Base-by-base conservation (phyloP, 2,329 filamentous ascomycete genomes). In the Xylariaceae sp. region DNA sequence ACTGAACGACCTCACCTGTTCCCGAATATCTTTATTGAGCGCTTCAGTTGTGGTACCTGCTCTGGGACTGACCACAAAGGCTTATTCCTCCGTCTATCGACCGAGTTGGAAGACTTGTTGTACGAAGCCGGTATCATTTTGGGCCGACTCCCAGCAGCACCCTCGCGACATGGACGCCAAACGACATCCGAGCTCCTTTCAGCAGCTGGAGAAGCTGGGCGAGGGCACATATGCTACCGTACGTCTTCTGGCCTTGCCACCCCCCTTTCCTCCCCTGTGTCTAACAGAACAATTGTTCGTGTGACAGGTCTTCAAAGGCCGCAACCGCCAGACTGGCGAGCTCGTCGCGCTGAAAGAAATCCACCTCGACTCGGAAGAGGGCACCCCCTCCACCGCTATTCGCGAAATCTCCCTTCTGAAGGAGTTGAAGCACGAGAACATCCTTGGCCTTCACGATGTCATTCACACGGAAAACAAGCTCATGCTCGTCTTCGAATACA, bases 391-490 rank as follows among this genome's bases (percentile, higher is more conserved):
- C 36, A 98, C 92, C 0, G 92, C 92, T 32, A 98, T 98, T 62
- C 87, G 92, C 57, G 92, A 98, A 66, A 98, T 98, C 56, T 96
- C 89, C 1, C 75, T 98, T 41, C 97, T 98, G 92, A 98, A 98
- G 68, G 92, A 98, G 67, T 76, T 98, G 51, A 97, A 97, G 67
- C 92, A 98, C 66, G 89, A 96, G 63, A 97, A 96, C 61, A 97
- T 98, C 51, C 89, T 98, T 55, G 87, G 84, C 43, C 81, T 98
- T 4, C 88, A 97, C 74, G 92, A 98, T 73, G 92, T 98, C 40
- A 97, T 98, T 57, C 92, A 98, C 66, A 98, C 92, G 42, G 92
- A 98, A 71, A 98, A 97, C 69, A 98, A 98, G 65, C 80, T 98
- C 41, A 98, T 98, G 92, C 81, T 98, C 28, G 92, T 98, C 8